Evolutionary conservation across 805 yeast genomes (phyloP), one percentile per base, ranked within the genome.

Genomic region (Saccharomycopsis babjevae): DNA sequence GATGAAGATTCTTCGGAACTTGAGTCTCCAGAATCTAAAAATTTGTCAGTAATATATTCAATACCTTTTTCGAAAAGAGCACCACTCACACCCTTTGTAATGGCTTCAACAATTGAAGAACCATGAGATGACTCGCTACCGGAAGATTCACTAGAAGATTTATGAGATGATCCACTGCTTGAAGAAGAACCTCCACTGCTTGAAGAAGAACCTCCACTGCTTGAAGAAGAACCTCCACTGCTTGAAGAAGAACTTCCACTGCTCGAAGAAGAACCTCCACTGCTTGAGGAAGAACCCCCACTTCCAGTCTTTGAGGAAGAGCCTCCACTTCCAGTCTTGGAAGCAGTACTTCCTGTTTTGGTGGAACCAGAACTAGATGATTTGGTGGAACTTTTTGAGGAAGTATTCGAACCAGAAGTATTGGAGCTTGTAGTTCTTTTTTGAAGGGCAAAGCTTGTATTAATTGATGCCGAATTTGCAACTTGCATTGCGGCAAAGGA

Each of bases 21-120:
- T 46, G 52, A 46, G 1, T 46, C n/a, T 22, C 52, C 52, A 25
- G 32, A 11, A 11, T 46, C 28, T 13, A 46, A 22, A 22, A 46
- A 10, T 22, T 46, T 20, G 7, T 22, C 52, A 5, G 52, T 28
- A 22, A 46, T 22, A 22, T 46, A 46, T 46, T 46, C 52, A 15
- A 46, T 46, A 10, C 52, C 52, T 46, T 43, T 59, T 40, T 57
- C 52, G 36, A 56, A 54, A 10, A 62, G 36, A 22, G 62, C 58
- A 1, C 62, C 65, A 13, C 36, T 42, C 16, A 54, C 65, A 50
- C 43, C 57, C 13, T 57, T 50, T 16, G 61, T 52, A 11, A 61
- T 60, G 15, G 64, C 57, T 18, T 58, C 56, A n/a, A 54, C 57
- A 13, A 58, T 30, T 30, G 59, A 20, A 20, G 60, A 34, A 5